Conservation (phyloP, 1,139 yeast genomes). For the Suhomyces ambrosiae region DNA sequence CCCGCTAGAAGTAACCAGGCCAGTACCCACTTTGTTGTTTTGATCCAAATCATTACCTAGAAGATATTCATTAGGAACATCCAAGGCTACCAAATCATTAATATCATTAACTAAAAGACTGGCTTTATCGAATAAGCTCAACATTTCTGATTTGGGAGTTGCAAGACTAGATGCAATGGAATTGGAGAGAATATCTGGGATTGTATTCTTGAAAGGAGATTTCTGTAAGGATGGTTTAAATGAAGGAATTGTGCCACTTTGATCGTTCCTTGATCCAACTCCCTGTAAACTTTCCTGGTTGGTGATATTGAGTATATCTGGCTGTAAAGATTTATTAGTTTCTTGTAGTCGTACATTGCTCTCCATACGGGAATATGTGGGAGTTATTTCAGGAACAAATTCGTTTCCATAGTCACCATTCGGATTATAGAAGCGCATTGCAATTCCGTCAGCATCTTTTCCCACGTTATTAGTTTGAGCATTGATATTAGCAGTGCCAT, state of each 20-base stretch:
- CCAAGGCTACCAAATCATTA: slow-evolving; percentile 37
- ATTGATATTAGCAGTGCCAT: background rate
- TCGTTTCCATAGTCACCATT: slow-evolving; percentile 4
- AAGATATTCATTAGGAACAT: slow-evolving; percentile 6
- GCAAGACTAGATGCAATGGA: slow-evolving; percentile 16
- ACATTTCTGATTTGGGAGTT: slow-evolving; percentile 19
- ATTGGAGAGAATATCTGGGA: slow-evolving; percentile 33
- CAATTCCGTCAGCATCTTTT: slow-evolving; percentile 1
- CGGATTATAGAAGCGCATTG: slow-evolving; percentile 11
- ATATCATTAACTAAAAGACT: slow-evolving; percentile 52
- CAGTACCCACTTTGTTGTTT: no score
- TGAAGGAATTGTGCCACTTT: background rate
- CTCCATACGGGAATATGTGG: background rate
- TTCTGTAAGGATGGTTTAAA: background rate
- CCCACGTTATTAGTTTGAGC: background rate
- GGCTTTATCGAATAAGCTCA: slow-evolving; percentile 51
- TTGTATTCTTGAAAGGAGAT: slow-evolving; percentile 25
- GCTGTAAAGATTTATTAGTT: background rate
- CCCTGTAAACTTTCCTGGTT: background rate
- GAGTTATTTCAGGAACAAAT: background rate
- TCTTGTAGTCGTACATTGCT: background rate
- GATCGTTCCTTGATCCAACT: background rate
- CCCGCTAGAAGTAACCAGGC: background rate
- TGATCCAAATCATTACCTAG: background rate
- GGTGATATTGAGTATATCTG: background rate